Conservation (phyloP, 179 eudicot genomes). For the Dionaea muscipula region DNA sequence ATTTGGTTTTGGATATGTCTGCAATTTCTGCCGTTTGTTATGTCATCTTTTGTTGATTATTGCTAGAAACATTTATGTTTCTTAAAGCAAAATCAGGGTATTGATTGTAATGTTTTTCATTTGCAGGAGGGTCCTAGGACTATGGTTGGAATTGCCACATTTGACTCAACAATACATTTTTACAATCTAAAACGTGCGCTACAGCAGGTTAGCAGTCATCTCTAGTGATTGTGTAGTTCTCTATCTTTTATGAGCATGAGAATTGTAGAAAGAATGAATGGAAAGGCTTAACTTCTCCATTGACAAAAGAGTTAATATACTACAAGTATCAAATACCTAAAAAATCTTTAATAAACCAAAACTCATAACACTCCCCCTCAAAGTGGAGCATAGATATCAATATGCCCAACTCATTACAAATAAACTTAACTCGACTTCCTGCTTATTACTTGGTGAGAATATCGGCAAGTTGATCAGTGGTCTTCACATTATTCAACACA, state of each 20-base stretch:
- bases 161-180: constrained; percentile 86
- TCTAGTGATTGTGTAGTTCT: not conserved
- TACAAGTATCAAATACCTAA: too few relatives aligned
- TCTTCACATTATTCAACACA: too few relatives aligned
- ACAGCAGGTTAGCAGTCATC: constrained; percentile 54
- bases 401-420: too few relatives aligned
- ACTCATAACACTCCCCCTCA: too few relatives aligned
- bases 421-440: too few relatives aligned
- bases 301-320: too few relatives aligned
- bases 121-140: constrained; percentile 88
- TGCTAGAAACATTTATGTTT: not conserved
- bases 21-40: not conserved
- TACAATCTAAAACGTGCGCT: constrained; percentile 78
- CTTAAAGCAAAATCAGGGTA: not conserved
- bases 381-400: too few relatives aligned
- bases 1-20: not conserved
- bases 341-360: too few relatives aligned
- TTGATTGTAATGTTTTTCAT: constrained; percentile 8
- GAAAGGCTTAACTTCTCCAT: too few relatives aligned
- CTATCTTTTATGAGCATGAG: not conserved
- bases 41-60: not conserved
- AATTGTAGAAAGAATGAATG: too few relatives aligned
- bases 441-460: too few relatives aligned
- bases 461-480: too few relatives aligned
- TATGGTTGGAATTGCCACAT: constrained; percentile 86